Conservation (phyloP, 768 basidiomycete genomes). For the Amanita brunnescens region DNA sequence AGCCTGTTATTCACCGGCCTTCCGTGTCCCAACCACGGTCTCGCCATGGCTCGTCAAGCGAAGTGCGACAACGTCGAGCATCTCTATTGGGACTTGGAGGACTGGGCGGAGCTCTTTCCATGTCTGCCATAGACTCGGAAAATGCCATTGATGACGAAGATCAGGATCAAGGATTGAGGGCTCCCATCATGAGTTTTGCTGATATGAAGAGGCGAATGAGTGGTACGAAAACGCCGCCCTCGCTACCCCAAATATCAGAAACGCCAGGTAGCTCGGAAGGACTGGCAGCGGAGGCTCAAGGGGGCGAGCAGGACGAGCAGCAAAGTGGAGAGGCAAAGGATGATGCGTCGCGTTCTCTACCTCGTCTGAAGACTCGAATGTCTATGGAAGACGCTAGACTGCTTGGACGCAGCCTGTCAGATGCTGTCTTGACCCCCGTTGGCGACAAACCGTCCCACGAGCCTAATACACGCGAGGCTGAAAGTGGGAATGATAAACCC, state of each 20-base stretch:
- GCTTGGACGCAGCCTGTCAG: constrained; percentile 33
- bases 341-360: background rate
- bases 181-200: background rate
- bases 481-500: constrained; percentile 9
- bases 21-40: constrained; percentile 13
- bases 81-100: constrained; percentile 9
- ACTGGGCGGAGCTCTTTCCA: constrained; percentile 27
- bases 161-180: background rate
- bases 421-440: constrained; percentile 28
- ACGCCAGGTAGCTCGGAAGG: background rate
- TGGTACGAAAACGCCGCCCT: constrained; percentile 6
- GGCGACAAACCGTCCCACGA: constrained; percentile 10
- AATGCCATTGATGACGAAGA: constrained; percentile 4
- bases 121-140: constrained; percentile 22
- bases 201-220: background rate
- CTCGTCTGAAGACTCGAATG: constrained; percentile 6
- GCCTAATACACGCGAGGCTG: constrained; percentile 2
- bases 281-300: background rate
- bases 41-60: constrained; percentile 5
- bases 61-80: constrained; percentile 3
- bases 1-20: constrained; percentile 15
- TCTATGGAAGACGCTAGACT: constrained; percentile 24
- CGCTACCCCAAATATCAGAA: constrained; percentile 5
- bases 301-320: background rate
- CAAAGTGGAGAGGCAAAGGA: background rate